Conservation (phyloP, 768 basidiomycete species). For the Tricholoma saponaceum region DNA sequence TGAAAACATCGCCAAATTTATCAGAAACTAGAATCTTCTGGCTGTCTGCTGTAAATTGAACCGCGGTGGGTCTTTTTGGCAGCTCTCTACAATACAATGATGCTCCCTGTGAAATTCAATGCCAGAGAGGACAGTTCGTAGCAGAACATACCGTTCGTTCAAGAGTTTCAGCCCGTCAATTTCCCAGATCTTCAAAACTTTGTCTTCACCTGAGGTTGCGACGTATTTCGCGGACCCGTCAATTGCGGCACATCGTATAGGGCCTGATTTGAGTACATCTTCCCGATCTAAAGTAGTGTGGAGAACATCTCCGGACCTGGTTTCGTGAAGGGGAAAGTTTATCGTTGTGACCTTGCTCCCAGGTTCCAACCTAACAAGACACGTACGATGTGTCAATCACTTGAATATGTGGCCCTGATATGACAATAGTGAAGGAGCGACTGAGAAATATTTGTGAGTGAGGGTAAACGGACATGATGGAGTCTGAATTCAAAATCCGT, state of each 20-base stretch:
- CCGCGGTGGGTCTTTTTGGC: conserved; percentile 75
- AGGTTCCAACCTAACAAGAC: too few species aligned
- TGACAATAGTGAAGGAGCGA: conserved; percentile 31
- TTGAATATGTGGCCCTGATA: conserved; percentile 63
- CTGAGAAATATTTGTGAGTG: conserved; percentile 43
- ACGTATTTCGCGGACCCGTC: conserved; percentile 43
- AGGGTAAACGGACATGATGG: conserved; percentile 41
- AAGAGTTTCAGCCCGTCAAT: conserved; percentile 51
- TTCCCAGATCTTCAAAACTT: conserved; percentile 73
- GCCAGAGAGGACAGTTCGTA: background rate
- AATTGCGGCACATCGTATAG: conserved; percentile 55
- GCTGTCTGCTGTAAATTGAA: conserved; percentile 59
- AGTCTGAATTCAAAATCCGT: too few species aligned
- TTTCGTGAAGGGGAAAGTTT: conserved; percentile 3
- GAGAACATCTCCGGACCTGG: conserved; percentile 51
- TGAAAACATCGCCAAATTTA: conserved; percentile 94
- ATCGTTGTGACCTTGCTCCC: too few species aligned
- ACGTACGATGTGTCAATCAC: conserved; percentile 52
- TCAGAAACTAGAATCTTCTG: conserved; percentile 79
- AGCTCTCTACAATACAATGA: conserved; percentile 51
- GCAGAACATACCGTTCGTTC: conserved; percentile 52
- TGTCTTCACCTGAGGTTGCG: conserved; percentile 74
- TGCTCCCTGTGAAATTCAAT: background rate
- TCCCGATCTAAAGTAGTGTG: conserved; percentile 36
- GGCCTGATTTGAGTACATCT: conserved; percentile 42